Evolutionary conservation across 495 filamentous ascomycete species (phyloP).

Genomic region (Neurospora pannonica): DNA sequence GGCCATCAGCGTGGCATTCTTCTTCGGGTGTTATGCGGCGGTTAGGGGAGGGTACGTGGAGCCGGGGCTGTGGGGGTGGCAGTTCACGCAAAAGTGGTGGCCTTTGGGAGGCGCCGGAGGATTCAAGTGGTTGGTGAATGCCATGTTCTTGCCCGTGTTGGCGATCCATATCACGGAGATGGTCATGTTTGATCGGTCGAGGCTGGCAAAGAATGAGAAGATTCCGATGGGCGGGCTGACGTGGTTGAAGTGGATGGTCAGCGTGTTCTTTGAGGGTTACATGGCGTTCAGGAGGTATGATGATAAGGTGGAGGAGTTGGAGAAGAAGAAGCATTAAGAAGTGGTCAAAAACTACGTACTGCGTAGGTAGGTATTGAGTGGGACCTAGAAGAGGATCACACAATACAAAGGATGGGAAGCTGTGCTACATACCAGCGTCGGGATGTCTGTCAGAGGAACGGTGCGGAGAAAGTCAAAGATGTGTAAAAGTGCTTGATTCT

Average conservation of each 20-base stretch:
- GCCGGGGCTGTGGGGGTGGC: slow-evolving; percentile 9
- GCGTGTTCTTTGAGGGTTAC: slow-evolving; percentile 31
- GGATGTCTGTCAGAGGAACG: neutral
- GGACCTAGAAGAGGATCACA: neutral
- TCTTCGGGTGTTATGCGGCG: slow-evolving; percentile 17
- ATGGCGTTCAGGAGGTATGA: slow-evolving; percentile 33
- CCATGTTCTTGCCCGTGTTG: slow-evolving; percentile 25
- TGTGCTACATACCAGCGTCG: neutral
- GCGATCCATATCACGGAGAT: slow-evolving; percentile 30
- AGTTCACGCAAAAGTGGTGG: slow-evolving; percentile 3
- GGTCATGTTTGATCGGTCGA: slow-evolving; percentile 23
- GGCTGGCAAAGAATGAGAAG: slow-evolving; percentile 24
- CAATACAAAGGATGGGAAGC: neutral
- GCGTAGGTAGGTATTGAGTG: neutral
- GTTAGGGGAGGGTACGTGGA: slow-evolving; percentile 10
- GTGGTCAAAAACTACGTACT: neutral
- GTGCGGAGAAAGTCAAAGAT: neutral
- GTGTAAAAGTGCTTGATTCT: neutral
- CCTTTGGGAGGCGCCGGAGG: slow-evolving; percentile 18
- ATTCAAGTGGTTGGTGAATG: slow-evolving; percentile 30
- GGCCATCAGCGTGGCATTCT: slow-evolving; percentile 20
- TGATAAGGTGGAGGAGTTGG: slow-evolving; percentile 19
- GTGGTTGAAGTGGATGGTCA: slow-evolving; percentile 31
- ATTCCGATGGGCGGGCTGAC: slow-evolving; percentile 10
- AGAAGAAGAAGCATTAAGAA: slow-evolving; percentile 5